These are phyloP conservation scores for Cymbopogon citratus DNA, from an alignment of 176 grass and related monocot genomes.

Conservation along the genomic window DNA sequence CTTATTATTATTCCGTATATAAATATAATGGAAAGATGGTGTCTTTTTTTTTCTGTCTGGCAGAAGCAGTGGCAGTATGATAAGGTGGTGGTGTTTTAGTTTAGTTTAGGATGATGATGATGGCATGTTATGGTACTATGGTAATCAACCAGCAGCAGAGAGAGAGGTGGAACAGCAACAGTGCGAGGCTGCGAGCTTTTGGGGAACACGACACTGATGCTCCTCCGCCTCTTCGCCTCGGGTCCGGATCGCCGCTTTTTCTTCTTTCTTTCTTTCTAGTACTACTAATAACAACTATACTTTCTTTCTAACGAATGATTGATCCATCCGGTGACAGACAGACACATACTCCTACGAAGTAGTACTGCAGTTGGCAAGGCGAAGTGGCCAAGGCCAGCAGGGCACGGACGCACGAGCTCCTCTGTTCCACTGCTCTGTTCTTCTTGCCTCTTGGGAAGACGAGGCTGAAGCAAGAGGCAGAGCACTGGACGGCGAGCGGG, in stretches of 20 bases:
- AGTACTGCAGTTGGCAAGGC: background rate
- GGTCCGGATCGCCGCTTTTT: conserved; percentile 1
- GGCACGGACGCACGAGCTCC: background rate
- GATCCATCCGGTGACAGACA: background rate
- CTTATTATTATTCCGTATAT: background rate
- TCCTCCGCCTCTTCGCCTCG: background rate
- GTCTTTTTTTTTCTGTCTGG: background rate
- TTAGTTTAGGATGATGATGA: background rate
- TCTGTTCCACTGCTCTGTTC: background rate
- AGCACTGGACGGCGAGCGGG: background rate
- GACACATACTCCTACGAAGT: too few species aligned
- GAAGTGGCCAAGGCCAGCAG: background rate
- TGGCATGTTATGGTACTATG: background rate
- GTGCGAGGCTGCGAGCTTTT: conserved; percentile 54
- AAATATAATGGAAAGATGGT: background rate
- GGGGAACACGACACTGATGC: conserved; percentile 47
- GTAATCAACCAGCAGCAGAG: background rate
- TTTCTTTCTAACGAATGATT: background rate
- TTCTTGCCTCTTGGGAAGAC: background rate
- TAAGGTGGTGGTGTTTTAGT: background rate
- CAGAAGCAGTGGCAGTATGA: background rate
- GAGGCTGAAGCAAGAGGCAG: background rate
- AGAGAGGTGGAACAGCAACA: conserved; percentile 45
- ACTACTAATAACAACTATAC: background rate
- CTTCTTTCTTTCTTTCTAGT: background rate